Base-by-base conservation (phyloP, 345 rosid species). In the Geranium rotundifolium region DNA sequence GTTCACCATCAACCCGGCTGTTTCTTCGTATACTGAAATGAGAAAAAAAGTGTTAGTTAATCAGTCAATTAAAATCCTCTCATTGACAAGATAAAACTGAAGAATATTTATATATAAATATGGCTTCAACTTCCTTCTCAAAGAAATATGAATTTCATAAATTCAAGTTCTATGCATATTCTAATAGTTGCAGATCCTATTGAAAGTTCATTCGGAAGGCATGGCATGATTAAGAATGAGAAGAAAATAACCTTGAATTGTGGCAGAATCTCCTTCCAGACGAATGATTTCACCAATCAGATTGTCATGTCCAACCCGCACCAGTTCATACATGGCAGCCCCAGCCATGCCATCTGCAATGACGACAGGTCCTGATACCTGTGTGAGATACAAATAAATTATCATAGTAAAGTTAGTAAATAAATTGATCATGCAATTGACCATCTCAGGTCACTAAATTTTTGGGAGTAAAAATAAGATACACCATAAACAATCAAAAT, bases 271-370 rank as follows among this genome's bases (percentile, higher is more conserved):
- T 81, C 99, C 99, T 82, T 95, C 99, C 77, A 95, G 77, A 56
- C 99, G 85, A 59, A 95, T 95, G 68, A 95, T 95, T 77, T 95
- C 99, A 65, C 99, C 99, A 29, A 95, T 95, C 68, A 90, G 75
- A 27, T 88, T 86, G 79, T 95, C 97, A 77, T 95, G 84, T 2
- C 99, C 99, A 29, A 95, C 99, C 68, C 99, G 99, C 62, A 95
- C 99, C 56, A 95, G 78, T 75, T 95, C 99, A 65, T 95, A 90
- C 99, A 95, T 95, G 62, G 99, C 99, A 67, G 99, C 99, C 63
- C 99, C 99, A 19, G 85, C 95, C 99, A 95, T 95, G 72, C 99
- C 99, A 80, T 95, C 99, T 1, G 99, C 99, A 61, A 95, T 80
- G 60, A 95, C 97, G 29, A 95, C 99, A 1, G 99, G 99, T 54